These are phyloP conservation scores for Vitis hybrid DNA, from an alignment of 177 flowering plant species.

Conservation along the genomic window DNA sequence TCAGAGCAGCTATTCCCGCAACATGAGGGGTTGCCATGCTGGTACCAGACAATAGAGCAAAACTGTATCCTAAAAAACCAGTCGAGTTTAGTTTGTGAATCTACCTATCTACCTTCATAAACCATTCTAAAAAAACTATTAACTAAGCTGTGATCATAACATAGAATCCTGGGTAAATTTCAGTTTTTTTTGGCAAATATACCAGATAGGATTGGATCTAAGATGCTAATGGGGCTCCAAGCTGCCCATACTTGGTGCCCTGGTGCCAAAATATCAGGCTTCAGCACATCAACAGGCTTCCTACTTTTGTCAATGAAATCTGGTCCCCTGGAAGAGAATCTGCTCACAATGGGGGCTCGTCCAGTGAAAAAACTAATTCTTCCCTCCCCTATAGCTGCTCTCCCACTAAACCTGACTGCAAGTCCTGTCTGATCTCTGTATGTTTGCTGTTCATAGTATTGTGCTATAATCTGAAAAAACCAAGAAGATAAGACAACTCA, in stretches of 20 bases:
- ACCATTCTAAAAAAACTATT: too few species aligned
- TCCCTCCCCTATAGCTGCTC: constrained; percentile 81
- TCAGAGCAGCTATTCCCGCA: constrained; percentile 81
- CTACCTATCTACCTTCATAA: too few species aligned
- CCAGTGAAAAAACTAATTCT: constrained; percentile 58
- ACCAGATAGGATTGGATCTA: constrained; percentile 65
- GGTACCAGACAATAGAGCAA: constrained; percentile 82
- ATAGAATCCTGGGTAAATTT: too few species aligned
- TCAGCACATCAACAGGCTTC: constrained; percentile 65
- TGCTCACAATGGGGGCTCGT: constrained; percentile 68
- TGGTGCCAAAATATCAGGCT: constrained; percentile 93
- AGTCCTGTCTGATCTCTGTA: constrained; percentile 39
- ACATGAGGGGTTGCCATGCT: constrained; percentile 98
- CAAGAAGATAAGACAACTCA: not conserved
- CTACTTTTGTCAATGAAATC: constrained; percentile 50
- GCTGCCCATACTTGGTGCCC: constrained; percentile 95
- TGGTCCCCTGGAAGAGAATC: constrained; percentile 95
- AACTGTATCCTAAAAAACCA: constrained; percentile 47
- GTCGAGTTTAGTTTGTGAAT: not conserved
- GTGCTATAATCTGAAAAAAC: constrained; percentile 39
- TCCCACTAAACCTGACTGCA: constrained; percentile 40
- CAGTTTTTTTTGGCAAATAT: not conserved
- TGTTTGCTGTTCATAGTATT: constrained; percentile 66
- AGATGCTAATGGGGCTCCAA: constrained; percentile 84
- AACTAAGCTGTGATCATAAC: too few species aligned